phyloP scores from a whole-genome alignment of 129 eudicot genomes.

The Kitagawia praeruptora region DNA sequence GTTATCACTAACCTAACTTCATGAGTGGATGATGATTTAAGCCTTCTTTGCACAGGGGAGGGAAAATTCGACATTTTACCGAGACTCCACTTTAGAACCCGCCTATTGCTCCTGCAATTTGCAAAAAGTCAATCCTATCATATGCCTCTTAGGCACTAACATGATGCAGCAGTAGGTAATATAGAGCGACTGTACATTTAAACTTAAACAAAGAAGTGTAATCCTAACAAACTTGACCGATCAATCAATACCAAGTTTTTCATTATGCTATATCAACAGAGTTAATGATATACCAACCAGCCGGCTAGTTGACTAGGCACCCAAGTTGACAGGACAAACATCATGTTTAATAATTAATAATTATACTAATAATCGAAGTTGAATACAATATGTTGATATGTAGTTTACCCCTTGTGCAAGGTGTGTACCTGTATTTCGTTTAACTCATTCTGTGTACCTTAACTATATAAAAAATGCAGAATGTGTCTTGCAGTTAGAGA shows the following conservation, averaged over 20 bases:
- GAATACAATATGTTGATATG: too few relatives aligned
- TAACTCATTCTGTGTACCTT: too few relatives aligned
- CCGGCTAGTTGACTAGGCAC: not conserved
- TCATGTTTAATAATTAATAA: too few relatives aligned
- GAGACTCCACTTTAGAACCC: constrained; percentile 19
- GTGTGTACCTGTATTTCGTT: too few relatives aligned
- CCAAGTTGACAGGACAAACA: not conserved
- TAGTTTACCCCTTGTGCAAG: too few relatives aligned
- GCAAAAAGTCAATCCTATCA: constrained; percentile 14
- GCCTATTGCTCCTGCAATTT: constrained; percentile 30
- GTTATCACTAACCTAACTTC: constrained; percentile 29
- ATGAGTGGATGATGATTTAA: constrained; percentile 17
- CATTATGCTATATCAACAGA: not conserved
- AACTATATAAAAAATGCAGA: too few relatives aligned
- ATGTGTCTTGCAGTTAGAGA: too few relatives aligned
- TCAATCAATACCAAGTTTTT: not conserved
- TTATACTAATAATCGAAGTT: too few relatives aligned
- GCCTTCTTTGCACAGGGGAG: constrained; percentile 29
- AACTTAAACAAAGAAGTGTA: not conserved
- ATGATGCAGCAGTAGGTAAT: not conserved
- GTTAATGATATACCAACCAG: not conserved
- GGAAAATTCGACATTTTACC: constrained; percentile 48
- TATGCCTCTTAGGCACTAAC: not conserved
- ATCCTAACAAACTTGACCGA: not conserved
- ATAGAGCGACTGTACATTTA: not conserved